Evolutionary conservation across 169 alveolate species (phyloP).

Genomic region (Cryptosporidium canis): DNA sequence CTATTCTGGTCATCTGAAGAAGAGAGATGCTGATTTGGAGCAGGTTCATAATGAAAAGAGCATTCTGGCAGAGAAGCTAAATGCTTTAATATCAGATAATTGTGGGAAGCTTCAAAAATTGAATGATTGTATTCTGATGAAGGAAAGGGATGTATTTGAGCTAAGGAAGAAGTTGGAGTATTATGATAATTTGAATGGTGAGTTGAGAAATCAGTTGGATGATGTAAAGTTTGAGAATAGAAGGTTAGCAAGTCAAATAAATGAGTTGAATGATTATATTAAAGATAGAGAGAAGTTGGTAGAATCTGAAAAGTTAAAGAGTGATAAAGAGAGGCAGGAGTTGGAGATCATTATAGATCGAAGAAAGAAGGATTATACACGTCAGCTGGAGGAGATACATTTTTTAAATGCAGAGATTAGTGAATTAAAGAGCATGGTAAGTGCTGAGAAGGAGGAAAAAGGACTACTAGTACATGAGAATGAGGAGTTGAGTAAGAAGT

Average conservation of each 20-base stretch:
- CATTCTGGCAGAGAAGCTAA: conserved; percentile 12
- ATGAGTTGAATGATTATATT: conserved; percentile 1
- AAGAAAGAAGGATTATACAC: conserved; percentile 6
- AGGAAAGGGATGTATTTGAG: conserved; percentile 35
- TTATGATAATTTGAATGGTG: background rate
- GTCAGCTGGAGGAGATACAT: conserved; percentile 42
- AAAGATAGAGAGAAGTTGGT: background rate
- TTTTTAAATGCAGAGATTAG: background rate
- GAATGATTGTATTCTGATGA: background rate
- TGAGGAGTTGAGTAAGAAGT: background rate
- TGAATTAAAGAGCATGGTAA: background rate
- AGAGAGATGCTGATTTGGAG: background rate
- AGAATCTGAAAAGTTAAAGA: conserved; percentile 3
- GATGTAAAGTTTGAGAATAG: background rate
- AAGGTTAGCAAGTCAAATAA: background rate
- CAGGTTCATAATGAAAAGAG: conserved; percentile 3
- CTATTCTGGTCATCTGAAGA: background rate
- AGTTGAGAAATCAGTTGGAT: background rate
- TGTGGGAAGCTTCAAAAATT: background rate
- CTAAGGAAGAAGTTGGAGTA: conserved; percentile 32
- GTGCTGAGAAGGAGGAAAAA: background rate
- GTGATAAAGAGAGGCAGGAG: conserved; percentile 26
- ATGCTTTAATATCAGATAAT: conserved; percentile 1
- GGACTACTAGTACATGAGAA: background rate
- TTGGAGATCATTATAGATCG: conserved; percentile 20